A percentile compares a stretch with the other conserved stretches of the same genome.
phyloP scores from a whole-genome alignment of 2,329 filamentous ascomycete species.

The Biscogniauxia marginata region DNA sequence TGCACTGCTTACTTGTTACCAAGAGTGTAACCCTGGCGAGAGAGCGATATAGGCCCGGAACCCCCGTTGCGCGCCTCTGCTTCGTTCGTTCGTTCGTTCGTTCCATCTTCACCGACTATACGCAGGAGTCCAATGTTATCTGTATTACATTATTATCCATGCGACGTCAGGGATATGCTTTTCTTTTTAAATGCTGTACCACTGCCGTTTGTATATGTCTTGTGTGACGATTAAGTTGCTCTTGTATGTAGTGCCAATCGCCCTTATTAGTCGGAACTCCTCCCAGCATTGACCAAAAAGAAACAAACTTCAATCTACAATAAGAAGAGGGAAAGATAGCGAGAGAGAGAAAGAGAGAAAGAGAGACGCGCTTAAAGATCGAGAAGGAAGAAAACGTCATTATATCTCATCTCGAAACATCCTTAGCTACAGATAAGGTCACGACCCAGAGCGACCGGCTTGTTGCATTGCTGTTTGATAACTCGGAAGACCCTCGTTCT shows the following conservation, averaged over 20 bases:
- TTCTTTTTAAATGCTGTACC: slow-evolving; percentile 20
- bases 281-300: not conserved
- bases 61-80: slow-evolving; percentile 10
- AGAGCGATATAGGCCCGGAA: slow-evolving; percentile 10
- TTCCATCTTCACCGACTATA: not conserved
- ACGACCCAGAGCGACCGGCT: not conserved
- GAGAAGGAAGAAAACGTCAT: not conserved
- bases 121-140: not conserved
- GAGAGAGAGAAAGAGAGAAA: not conserved
- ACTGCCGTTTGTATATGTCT: slow-evolving; percentile 22
- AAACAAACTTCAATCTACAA: no score
- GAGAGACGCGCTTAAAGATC: not conserved
- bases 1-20: slow-evolving; percentile 9
- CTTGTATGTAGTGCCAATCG: slow-evolving; percentile 1
- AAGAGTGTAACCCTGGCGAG: slow-evolving; percentile 6
- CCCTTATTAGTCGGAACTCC: not conserved
- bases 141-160: slow-evolving; percentile 17
- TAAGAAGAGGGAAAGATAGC: not conserved
- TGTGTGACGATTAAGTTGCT: slow-evolving; percentile 20
- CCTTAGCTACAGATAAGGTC: not conserved
- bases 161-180: slow-evolving; percentile 15
- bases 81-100: not conserved
- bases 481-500: not conserved
- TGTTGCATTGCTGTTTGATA: not conserved
- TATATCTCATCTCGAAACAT: not conserved